Conservation (phyloP, 2,329 filamentous ascomycete species). For the Exophiala sp. region DNA sequence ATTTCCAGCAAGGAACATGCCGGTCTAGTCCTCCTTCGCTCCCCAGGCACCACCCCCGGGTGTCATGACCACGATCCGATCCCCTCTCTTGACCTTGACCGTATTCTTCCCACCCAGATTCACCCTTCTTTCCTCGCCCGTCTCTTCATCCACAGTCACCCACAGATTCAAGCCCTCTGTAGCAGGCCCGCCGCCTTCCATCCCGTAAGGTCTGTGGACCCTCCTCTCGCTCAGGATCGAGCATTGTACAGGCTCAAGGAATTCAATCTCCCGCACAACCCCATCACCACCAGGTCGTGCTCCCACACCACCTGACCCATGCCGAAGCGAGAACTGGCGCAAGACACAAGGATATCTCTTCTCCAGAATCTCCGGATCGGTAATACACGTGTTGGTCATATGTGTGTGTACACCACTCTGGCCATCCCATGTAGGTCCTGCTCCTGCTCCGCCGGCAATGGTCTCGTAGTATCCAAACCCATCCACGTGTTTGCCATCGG, state of each 20-base stretch:
- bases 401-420: slow-evolving; percentile 75
- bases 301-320: slow-evolving; percentile 62
- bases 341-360: slow-evolving; percentile 71
- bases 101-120: slow-evolving; percentile 30
- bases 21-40: not conserved
- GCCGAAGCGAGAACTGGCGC: slow-evolving; percentile 63
- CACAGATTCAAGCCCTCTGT: slow-evolving; percentile 27
- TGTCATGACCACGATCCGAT: slow-evolving; percentile 36
- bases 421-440: slow-evolving; percentile 69
- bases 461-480: slow-evolving; percentile 79
- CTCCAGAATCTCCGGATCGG: slow-evolving; percentile 76
- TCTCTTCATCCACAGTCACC: slow-evolving; percentile 23
- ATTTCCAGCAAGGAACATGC: not conserved
- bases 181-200: slow-evolving; percentile 27
- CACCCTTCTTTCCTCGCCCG: slow-evolving; percentile 15
- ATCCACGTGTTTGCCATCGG: slow-evolving; percentile 3
- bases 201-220: slow-evolving; percentile 28
- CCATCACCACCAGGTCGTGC: slow-evolving; percentile 71
- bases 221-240: slow-evolving; percentile 29
- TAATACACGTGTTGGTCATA: slow-evolving; percentile 85
- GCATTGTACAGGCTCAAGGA: slow-evolving; percentile 71
- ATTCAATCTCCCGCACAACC: slow-evolving; percentile 75
- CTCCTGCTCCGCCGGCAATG: slow-evolving; percentile 73
- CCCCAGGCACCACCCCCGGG: slow-evolving; percentile 24
- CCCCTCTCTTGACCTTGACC: slow-evolving; percentile 32